Evolutionary conservation across 306 rosid genomes (phyloP), one percentile per base, ranked within the genome.

Genomic region (Psophocarpus tetragonolobus): DNA sequence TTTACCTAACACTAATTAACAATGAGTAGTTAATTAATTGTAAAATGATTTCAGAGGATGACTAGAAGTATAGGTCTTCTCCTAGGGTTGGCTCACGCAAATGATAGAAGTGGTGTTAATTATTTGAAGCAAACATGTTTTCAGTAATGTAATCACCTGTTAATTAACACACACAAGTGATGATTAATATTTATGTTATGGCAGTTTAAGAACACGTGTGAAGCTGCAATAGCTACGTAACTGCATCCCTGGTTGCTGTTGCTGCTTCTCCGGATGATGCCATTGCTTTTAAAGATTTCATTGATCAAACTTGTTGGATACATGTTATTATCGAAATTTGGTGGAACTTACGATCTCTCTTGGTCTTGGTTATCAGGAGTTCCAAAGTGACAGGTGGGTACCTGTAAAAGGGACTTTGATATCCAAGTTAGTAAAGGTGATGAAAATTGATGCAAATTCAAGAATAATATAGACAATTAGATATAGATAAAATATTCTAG

Each of bases 261-360:
- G 58, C 89, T 12, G 76, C 90, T 2, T 88, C 91, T 50, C 91
- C 91, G 1, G 76, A 71, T 8, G 90, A 85, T 20, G 92, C 77
- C 8, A 69, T 4, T 62, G 80, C 67, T 50, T 85, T 76, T 54
- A 75, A 82, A 67, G 39, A 64, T 17, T 38, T 15, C 71, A 27
- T 87, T 6, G 91, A 87, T 47, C 88, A 90, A 76, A 82, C 88
- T 32, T 85, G 91, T 60, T 82, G 90, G 91, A 87, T 91, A n/a
- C n/a, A n/a, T n/a, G n/a, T n/a, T n/a, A n/a, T n/a, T n/a, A n/a
- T n/a, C n/a, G n/a, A n/a, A n/a, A n/a, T n/a, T n/a, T n/a, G n/a
- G n/a, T n/a, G n/a, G n/a, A n/a, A n/a, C n/a, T n/a, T n/a, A n/a
- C n/a, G n/a, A n/a, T n/a, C n/a, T n/a, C n/a, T n/a, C n/a, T n/a